Conservation (phyloP, 208 protist genomes). For the Vickermania ingenoplastis region DNA sequence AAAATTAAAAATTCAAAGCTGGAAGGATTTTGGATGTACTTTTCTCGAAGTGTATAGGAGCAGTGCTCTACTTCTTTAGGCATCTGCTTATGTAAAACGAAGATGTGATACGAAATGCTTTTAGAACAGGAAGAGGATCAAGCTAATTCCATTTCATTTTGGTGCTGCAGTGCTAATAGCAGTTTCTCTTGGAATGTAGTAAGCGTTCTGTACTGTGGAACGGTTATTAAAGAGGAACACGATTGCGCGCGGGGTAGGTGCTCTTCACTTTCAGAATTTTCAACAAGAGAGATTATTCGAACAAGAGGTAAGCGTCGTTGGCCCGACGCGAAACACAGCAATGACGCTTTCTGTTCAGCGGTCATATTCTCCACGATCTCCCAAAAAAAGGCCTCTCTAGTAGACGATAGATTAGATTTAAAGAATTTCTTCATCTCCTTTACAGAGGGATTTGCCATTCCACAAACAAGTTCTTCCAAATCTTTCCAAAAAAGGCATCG, state of each 20-base stretch:
- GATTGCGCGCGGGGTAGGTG: conserved; percentile 83
- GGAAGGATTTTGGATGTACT: too few relatives aligned
- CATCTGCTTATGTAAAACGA: too few relatives aligned
- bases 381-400: conserved; percentile 71
- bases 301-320: conserved; percentile 79
- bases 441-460: conserved; percentile 50
- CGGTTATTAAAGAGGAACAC: conserved; percentile 78
- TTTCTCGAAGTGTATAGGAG: too few relatives aligned
- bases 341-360: conserved; percentile 61
- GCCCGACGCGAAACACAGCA: conserved; percentile 83
- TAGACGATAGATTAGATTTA: conserved; percentile 30
- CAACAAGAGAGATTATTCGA: conserved; percentile 51
- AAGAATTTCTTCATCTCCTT: conserved; percentile 64
- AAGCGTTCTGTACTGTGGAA: conserved; percentile 71
- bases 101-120: too few relatives aligned
- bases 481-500: conserved; percentile 82
- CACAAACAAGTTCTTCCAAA: conserved; percentile 74
- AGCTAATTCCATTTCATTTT: conserved; percentile 88
- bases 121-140: conserved; percentile 4
- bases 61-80: too few relatives aligned
- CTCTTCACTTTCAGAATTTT: conserved; percentile 71
- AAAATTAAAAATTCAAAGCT: too few relatives aligned
- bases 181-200: conserved; percentile 78
- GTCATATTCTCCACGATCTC: conserved; percentile 75
- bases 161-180: conserved; percentile 61